Evolutionary conservation across 2,329 filamentous ascomycete genomes (phyloP).

Genomic region (Verticillium longisporum): DNA sequence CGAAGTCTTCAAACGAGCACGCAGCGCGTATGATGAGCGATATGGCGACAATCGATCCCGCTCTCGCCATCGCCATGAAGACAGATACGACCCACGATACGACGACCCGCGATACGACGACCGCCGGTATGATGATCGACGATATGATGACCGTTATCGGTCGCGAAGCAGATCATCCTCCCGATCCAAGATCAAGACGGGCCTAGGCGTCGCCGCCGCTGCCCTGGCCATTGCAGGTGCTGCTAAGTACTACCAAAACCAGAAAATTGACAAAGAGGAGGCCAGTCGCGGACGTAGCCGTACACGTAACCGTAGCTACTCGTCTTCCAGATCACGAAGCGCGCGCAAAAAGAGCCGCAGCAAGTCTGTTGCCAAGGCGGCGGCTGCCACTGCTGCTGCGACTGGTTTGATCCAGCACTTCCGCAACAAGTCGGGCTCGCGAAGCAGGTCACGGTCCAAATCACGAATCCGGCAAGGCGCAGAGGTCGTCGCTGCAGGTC

Average conservation of each 20-base stretch:
- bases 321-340: conserved; percentile 34
- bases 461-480: conserved; percentile 46
- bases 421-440: conserved; percentile 32
- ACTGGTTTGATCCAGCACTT: conserved; percentile 53
- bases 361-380: conserved; percentile 49
- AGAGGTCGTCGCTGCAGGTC: conserved; percentile 53
- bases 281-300: conserved; percentile 48
- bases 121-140: conserved; percentile 43
- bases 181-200: conserved; percentile 47
- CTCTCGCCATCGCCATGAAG: conserved; percentile 14
- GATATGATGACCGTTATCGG: conserved; percentile 26
- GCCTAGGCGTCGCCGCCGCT: conserved; percentile 55
- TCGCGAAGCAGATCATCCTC: conserved; percentile 11
- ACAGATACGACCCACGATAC: conserved; percentile 9
- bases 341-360: conserved; percentile 31
- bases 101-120: conserved; percentile 26
- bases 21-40: conserved; percentile 53
- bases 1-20: conserved; percentile 52
- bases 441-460: conserved; percentile 30
- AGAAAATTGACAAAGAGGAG: conserved; percentile 55
- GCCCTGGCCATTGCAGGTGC: conserved; percentile 59
- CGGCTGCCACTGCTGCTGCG: conserved; percentile 48
- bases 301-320: conserved; percentile 28
- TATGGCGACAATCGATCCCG: conserved; percentile 22
- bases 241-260: conserved; percentile 55